Evolutionary conservation across 2,329 filamentous ascomycete genomes (phyloP), one percentile per base, ranked within the genome.

Genomic region (Penicillium sp.): DNA sequence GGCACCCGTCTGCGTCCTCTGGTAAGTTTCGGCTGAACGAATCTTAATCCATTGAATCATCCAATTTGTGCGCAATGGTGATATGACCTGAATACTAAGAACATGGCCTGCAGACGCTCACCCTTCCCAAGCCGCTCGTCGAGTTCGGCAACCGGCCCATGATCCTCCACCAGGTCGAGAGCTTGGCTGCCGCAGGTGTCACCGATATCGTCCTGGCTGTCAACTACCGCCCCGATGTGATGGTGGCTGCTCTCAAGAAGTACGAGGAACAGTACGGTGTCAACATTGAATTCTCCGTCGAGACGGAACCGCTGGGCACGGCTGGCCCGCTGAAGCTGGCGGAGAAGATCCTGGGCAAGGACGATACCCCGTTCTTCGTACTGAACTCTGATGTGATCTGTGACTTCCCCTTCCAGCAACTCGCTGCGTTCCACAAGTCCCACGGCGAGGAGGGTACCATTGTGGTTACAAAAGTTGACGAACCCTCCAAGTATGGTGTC

Each of bases 111-210:
- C 73, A 95, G 90, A 99, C 93, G 66, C 85, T 99, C 71, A 96
- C 94, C 47, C 89, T 96, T 63, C 93, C 93, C 58, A 99, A 97
- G 78, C 93, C 94, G 62, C 84, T 99, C 64, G 94, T 99, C 70
- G 93, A 99, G 79, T 99, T 99, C 71, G 91, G 85, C 71, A 99
- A 99, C 84, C 93, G 94, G 79, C 94, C 92, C 73, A 99, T 99
- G 93, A 97, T 99, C 75, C 83, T 95, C 70, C 93, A 97, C 78
- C 93, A 99, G 79, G 90, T 99, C 67, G 91, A 96, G 79, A 91
- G 90, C 62, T 84, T 99, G 64, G 93, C 94, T 64, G 88, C 86
- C 55, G 93, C 91, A 53, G 93, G 93, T 73, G 94, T 97, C 61
- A 97, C 90, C 58, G 92, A 97, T 79, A 95, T 99, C 69, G 93